Conservation (phyloP, 2,329 filamentous ascomycete genomes). For the Scolecobasidium constrictum region DNA sequence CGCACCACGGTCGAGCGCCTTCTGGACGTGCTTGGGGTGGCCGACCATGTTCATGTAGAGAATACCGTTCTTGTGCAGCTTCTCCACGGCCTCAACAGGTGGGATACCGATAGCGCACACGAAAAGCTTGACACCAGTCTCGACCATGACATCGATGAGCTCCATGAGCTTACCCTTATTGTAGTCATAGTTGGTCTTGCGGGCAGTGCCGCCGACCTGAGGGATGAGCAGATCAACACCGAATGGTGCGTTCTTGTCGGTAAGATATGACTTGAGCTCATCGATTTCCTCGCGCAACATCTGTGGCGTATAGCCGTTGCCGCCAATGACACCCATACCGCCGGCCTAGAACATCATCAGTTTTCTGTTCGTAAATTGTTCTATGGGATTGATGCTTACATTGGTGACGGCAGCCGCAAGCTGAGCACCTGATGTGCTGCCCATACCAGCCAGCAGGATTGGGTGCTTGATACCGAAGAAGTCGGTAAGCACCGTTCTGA, state of each 20-base stretch:
- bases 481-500: conserved; percentile 1
- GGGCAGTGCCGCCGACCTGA: conserved; percentile 6
- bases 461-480: conserved; percentile 9
- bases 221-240: conserved; percentile 10
- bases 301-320: conserved; percentile 7
- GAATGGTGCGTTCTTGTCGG: conserved; percentile 5
- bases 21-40: conserved; percentile 10
- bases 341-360: no score
- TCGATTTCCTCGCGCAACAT: conserved; percentile 9
- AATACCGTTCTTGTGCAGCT: conserved; percentile 8
- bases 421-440: conserved; percentile 5
- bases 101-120: conserved; percentile 11
- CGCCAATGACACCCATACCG: conserved; percentile 10
- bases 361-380: no score
- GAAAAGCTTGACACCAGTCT: conserved; percentile 7
- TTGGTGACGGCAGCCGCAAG: conserved; percentile 9
- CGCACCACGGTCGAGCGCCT: conserved; percentile 8
- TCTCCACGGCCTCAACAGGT: conserved; percentile 4
- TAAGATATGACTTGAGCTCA: conserved; percentile 9
- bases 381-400: no score
- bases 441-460: conserved; percentile 9
- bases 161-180: conserved; percentile 9
- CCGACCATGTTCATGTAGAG: conserved; percentile 11
- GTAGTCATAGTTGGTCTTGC: conserved; percentile 11
- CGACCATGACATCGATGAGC: conserved; percentile 10